Evolutionary conservation across 306 rosid species (phyloP).

Genomic region (Luffa aegyptiaca): DNA sequence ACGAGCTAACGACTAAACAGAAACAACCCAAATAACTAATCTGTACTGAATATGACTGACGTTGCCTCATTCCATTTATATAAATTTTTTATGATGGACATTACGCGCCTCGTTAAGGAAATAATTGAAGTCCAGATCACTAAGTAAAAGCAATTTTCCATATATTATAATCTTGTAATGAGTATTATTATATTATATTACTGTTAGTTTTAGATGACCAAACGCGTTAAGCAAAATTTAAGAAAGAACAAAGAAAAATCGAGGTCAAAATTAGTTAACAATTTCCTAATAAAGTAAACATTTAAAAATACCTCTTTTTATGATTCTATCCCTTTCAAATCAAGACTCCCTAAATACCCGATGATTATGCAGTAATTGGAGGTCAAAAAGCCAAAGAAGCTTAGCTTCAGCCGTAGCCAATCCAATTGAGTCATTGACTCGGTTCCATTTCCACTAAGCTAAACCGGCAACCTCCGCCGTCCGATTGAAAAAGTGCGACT

Average conservation of each 20-base stretch:
- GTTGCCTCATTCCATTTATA: neutral
- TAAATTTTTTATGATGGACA: neutral
- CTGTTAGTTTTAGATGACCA: no score
- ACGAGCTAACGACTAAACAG: neutral
- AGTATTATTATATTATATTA: no score
- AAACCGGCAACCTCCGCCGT: neutral
- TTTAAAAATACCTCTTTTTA: neutral
- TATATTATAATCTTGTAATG: neutral
- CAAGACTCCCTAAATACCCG: neutral
- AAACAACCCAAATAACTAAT: neutral
- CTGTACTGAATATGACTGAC: neutral
- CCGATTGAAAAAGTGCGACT: neutral
- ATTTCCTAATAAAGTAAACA: neutral
- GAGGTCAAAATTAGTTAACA: neutral
- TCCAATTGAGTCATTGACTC: neutral
- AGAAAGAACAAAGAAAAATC: neutral
- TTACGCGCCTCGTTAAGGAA: neutral
- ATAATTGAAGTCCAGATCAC: neutral
- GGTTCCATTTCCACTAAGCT: neutral
- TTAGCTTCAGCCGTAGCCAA: neutral
- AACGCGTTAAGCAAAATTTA: neutral
- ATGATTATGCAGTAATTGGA: slow-evolving; percentile 3
- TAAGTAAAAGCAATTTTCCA: neutral
- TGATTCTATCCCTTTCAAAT: neutral
- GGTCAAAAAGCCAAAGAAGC: neutral